Evolutionary conservation across 208 protist species (phyloP).

Genomic region (Porcisia hertigi): DNA sequence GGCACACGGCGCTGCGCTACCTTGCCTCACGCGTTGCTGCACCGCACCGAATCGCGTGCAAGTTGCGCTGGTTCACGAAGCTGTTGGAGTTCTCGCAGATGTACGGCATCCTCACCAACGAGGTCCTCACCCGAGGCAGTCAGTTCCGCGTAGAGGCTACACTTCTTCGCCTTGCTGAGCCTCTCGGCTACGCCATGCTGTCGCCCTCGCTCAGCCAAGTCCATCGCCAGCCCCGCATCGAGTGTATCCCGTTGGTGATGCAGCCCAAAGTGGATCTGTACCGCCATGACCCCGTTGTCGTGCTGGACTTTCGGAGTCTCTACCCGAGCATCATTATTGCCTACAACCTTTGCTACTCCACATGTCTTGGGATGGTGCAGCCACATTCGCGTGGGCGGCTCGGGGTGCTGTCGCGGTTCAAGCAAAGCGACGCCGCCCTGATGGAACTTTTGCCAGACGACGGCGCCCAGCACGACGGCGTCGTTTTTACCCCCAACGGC

Average conservation of each 20-base stretch:
- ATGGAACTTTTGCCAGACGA: slow-evolving; percentile 79
- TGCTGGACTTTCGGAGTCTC: slow-evolving; percentile 99
- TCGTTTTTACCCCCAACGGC: slow-evolving; percentile 76
- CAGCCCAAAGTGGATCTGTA: slow-evolving; percentile 75
- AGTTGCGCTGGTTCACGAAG: slow-evolving; percentile 63
- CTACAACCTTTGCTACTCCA: slow-evolving; percentile 99
- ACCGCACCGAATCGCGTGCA: slow-evolving; percentile 55
- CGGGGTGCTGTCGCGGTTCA: slow-evolving; percentile 67
- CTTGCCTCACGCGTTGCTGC: slow-evolving; percentile 47
- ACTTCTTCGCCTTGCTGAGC: slow-evolving; percentile 68
- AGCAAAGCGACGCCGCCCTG: slow-evolving; percentile 43
- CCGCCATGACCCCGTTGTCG: slow-evolving; percentile 93
- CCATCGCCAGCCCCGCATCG: slow-evolving; percentile 66
- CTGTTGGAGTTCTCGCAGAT: slow-evolving; percentile 71
- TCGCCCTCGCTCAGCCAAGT: slow-evolving; percentile 66
- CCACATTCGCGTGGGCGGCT: slow-evolving; percentile 42
- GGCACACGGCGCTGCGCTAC: slow-evolving; percentile 48
- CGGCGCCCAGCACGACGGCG: slow-evolving; percentile 23
- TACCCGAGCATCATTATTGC: slow-evolving; percentile 99
- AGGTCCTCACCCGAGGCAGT: slow-evolving; percentile 76
- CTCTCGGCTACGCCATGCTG: slow-evolving; percentile 65
- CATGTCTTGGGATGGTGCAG: slow-evolving; percentile 74
- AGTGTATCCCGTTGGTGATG: slow-evolving; percentile 83
- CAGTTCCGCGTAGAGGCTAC: slow-evolving; percentile 90
- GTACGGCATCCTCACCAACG: slow-evolving; percentile 78